Base-by-base conservation (phyloP, 2,329 filamentous ascomycete genomes). In the Xylaria sp. region DNA sequence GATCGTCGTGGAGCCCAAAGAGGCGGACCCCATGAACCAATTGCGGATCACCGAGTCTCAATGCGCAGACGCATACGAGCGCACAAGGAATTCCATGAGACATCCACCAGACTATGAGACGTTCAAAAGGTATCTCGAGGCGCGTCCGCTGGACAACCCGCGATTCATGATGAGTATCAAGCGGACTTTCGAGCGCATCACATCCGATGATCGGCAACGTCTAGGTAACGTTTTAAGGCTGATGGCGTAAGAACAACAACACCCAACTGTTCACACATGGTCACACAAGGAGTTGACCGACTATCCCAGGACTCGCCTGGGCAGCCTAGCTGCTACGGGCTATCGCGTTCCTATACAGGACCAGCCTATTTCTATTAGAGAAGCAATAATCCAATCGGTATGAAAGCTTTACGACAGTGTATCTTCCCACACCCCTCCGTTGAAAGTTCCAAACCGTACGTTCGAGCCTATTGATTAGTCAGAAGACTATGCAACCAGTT, bases 251-350 rank as follows among this genome's bases (percentile, higher is more conserved):
- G 78, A 69, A 34, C 42, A 37, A 18, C 50, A 56, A 48, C 55
- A 8, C 9, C 13, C 21, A 19, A 47, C 16, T 26, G 16, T 44
- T 9, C 17, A 21, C 19, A 22, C n/a, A 45, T 40, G 45, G 13
- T 8, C 13, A 13, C 24, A 21, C 39, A 21, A 34, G 38, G 52
- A 52, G 41, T 54, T 64, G 48, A 64, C 46, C 18, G 29, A 24
- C 52, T 51, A 39, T 42, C n/a, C 17, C 68, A 89, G 85, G 56
- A 86, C 85, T 19, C 80, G 83, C 29, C 69, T 80, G 2, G 88
- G 88, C 21, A 84, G 85, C 21, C 71, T 89, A 17, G 68, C 89
- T 5, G 74, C 90, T 43, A 91, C 89, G 0, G 87, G 88, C n/a
- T 82, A 85, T 66, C 77, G 81, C 59, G 82, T 79, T 0, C 83